These are phyloP conservation scores for Herpetomonas tarakana DNA, from an alignment of 208 protist species.

Conservation along the genomic window DNA sequence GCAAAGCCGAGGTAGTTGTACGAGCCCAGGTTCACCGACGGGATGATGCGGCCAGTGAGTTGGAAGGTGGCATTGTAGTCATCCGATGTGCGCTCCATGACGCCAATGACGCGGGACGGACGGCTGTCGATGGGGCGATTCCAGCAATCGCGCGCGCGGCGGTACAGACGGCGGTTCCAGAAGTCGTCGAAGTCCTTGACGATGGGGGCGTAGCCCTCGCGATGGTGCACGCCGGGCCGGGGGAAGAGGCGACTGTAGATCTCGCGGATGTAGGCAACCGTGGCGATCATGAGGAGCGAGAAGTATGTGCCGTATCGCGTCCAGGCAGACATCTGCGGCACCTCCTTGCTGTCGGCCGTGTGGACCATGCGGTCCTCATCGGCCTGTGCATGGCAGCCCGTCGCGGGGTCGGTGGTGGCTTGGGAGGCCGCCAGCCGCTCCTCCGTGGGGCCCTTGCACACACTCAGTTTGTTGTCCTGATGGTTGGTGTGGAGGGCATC, in stretches of 20 bases:
- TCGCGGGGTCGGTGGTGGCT: neutral
- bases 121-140: slow-evolving; percentile 90
- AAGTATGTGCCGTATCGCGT: slow-evolving; percentile 54
- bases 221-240: slow-evolving; percentile 15
- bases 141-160: slow-evolving; percentile 89
- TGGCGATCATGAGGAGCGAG: slow-evolving; percentile 47
- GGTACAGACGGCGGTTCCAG: slow-evolving; percentile 93
- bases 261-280: slow-evolving; percentile 51
- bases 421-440: too few relatives aligned
- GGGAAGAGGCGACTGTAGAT: slow-evolving; percentile 55
- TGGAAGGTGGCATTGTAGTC: slow-evolving; percentile 87
- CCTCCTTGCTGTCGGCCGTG: slow-evolving; percentile 13
- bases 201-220: slow-evolving; percentile 93
- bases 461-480: neutral
- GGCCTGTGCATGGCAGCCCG: neutral
- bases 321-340: slow-evolving; percentile 34
- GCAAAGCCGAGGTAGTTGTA: slow-evolving; percentile 99
- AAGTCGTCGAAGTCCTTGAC: slow-evolving; percentile 94
- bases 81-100: slow-evolving; percentile 88
- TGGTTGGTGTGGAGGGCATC: too few relatives aligned
- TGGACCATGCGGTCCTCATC: slow-evolving; percentile 8
- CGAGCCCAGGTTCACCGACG: slow-evolving; percentile 94
- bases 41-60: slow-evolving; percentile 77
- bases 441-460: neutral
- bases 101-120: slow-evolving; percentile 91